Conservation (phyloP, 2,329 filamentous ascomycete species). For the Scleromitrula shiraiana region DNA sequence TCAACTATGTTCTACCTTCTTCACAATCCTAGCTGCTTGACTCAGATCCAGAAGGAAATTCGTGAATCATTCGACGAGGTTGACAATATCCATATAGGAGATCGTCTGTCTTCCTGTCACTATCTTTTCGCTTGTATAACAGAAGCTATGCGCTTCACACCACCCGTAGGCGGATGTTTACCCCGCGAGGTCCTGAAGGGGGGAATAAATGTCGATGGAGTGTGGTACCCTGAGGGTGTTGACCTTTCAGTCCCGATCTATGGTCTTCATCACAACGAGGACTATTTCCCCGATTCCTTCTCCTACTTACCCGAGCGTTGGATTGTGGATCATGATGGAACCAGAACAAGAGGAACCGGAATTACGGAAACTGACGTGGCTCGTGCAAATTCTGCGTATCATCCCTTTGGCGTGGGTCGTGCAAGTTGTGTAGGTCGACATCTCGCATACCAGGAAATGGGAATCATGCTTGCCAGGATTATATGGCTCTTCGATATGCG, state of each 20-base stretch:
- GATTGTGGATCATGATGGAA: too few relatives aligned
- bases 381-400: too few relatives aligned
- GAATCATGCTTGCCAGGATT: too few relatives aligned
- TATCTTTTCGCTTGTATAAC: conserved; percentile 37
- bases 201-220: conserved; percentile 25
- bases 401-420: too few relatives aligned
- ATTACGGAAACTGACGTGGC: too few relatives aligned
- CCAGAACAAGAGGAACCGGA: too few relatives aligned
- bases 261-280: conserved; percentile 1
- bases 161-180: conserved; percentile 17
- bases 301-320: background rate
- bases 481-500: too few relatives aligned
- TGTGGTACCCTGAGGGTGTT: conserved; percentile 32
- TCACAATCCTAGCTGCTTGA: background rate
- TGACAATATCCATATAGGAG: background rate
- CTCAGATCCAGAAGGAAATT: background rate
- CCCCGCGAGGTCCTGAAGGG: conserved; percentile 17
- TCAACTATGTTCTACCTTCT: background rate
- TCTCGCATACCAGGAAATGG: too few relatives aligned
- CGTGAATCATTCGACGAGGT: background rate
- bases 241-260: conserved; percentile 37
- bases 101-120: conserved; percentile 25
- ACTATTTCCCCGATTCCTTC: background rate
- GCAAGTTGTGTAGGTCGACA: too few relatives aligned
- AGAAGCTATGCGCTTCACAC: conserved; percentile 20